These are phyloP conservation scores for Wilhelminamyces savonicus DNA, from an alignment of 805 yeast genomes.

Conservation along the genomic window DNA sequence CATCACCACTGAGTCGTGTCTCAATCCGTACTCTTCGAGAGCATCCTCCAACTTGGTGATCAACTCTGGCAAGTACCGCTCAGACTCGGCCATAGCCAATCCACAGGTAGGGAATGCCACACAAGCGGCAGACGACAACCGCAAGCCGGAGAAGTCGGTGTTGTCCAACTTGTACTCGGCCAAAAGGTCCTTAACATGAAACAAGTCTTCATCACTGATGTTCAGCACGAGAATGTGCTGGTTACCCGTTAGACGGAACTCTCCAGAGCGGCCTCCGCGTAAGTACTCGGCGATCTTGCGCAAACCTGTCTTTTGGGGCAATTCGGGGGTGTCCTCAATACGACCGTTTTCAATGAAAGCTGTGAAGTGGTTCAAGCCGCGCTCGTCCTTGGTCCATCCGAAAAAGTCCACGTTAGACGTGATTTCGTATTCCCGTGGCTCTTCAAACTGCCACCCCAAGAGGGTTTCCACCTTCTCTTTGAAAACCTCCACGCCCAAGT, in stretches of 20 bases:
- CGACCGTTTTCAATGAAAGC: conserved; percentile 95
- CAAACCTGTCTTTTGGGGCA: conserved; percentile 86
- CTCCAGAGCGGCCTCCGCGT: conserved; percentile 56
- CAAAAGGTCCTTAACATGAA: conserved; percentile 55
- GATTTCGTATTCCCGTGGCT: conserved; percentile 67
- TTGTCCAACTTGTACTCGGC: conserved; percentile 77
- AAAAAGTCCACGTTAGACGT: conserved; percentile 85
- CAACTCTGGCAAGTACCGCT: conserved; percentile 81
- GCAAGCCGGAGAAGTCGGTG: conserved; percentile 72
- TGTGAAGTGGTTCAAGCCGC: conserved; percentile 82
- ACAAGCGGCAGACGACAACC: conserved; percentile 92
- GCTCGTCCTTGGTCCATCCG: conserved; percentile 89
- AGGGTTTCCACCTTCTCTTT: conserved; percentile 75
- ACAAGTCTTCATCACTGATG: conserved; percentile 63
- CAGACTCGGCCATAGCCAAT: conserved; percentile 97
- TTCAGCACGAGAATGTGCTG: conserved; percentile 82
- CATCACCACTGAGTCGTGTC: conserved; percentile 92
- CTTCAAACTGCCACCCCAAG: conserved; percentile 69
- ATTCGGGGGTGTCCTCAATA: conserved; percentile 85
- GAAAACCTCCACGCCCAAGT: conserved; percentile 82
- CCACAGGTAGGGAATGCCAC: conserved; percentile 99
- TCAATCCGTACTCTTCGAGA: conserved; percentile 84
- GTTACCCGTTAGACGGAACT: conserved; percentile 92
- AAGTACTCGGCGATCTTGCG: conserved; percentile 69
- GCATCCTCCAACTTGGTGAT: conserved; percentile 78